Evolutionary conservation across 305 asterid genomes (phyloP), one percentile per base, ranked within the genome.

Genomic region (Ruellia speciosa): DNA sequence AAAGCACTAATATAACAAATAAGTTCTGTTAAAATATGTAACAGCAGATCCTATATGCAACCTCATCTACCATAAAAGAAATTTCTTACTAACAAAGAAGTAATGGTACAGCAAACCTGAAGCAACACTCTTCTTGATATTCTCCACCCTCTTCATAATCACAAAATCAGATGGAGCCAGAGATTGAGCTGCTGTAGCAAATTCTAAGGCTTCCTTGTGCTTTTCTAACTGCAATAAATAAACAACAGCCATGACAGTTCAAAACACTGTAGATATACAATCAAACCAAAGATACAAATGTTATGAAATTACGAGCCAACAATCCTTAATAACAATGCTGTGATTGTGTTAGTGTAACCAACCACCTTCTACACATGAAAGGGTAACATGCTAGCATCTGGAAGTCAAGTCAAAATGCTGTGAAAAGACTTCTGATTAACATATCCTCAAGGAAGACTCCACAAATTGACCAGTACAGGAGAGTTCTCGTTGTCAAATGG

Each of bases 191-290:
- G 92, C 89, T 65, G 72, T 57, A 69, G 96, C 94, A 69, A 81
- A 89, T 62, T 93, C 88, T 74, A 83, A 58, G 12, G 97, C 97
- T 68, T 87, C 95, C 81, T 77, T 77, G 65, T 83, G 87, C 65
- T 83, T 81, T 48, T 81, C 86, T 73, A 85, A 74, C 99, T 93
- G 19, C 60, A 74, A 52, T 64, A 60, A 10, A 9, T n/a, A n/a
- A n/a, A n/a, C n/a, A 34, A 11, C 14, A 15, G 58, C 57, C 59
- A 72, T 39, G 55, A 61, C 52, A 62, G 64, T 66, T 57, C 75
- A 58, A 54, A 68, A 57, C 18, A 50, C 16, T 64, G 0, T 49
- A 66, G 68, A 53, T 17, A 41, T 12, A 66, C n/a, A 52, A 56
- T 53, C 10, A 20, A 6, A 31, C n/a, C 19, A 35, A 10, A 49